Conservation (phyloP, 805 yeast species). For the Starmerella sp. region DNA sequence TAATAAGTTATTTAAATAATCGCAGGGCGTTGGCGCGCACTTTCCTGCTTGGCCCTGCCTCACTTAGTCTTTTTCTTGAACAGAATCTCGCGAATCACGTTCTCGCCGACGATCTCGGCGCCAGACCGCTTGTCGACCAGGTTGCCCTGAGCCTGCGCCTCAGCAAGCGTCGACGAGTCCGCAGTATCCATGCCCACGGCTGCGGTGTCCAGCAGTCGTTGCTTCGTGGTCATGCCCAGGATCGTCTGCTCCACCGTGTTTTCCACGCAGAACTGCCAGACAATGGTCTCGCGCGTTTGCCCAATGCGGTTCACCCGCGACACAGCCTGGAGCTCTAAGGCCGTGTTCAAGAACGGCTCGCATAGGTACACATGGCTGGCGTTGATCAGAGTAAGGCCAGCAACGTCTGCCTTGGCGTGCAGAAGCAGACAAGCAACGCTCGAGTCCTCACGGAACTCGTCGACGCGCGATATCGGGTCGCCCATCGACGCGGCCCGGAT, state of each 20-base stretch:
- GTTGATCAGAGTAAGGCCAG: conserved; percentile 82
- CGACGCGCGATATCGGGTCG: conserved; percentile 21
- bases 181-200: conserved; percentile 18
- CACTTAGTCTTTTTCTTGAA: not conserved
- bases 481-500: conserved; percentile 48
- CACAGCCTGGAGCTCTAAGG: conserved; percentile 83
- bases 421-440: conserved; percentile 71
- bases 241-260: conserved; percentile 86
- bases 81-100: conserved; percentile 12
- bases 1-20: not conserved
- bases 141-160: conserved; percentile 11
- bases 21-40: not conserved
- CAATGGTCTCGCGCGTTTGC: conserved; percentile 66
- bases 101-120: conserved; percentile 19
- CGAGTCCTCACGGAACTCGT: conserved; percentile 37
- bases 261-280: conserved; percentile 82
- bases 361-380: conserved; percentile 87
- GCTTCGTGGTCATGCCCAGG: conserved; percentile 52
- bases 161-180: conserved; percentile 14
- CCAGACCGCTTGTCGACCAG: conserved; percentile 21
- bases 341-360: conserved; percentile 82
- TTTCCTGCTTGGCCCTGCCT: too few relatives aligned
- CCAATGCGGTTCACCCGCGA: conserved; percentile 90
- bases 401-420: conserved; percentile 64
- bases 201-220: conserved; percentile 35